phyloP scores from a whole-genome alignment of 345 rosid species.

The Eucalyptus coolabah region DNA sequence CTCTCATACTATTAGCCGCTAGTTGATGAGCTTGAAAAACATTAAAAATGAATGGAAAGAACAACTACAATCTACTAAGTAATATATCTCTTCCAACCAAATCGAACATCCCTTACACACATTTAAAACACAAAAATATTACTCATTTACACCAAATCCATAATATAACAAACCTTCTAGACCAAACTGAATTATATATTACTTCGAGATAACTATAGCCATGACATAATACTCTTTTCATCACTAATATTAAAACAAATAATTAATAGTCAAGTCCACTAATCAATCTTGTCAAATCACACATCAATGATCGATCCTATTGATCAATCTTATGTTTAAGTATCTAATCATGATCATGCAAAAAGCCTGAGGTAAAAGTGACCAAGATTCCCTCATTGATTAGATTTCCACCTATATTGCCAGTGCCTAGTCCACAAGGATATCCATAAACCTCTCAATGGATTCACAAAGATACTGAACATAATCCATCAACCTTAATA shows the following conservation, averaged over 20 bases:
- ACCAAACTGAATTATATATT: background rate
- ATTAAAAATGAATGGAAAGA: background rate
- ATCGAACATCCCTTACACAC: background rate
- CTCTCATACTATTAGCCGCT: background rate
- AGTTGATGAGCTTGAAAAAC: background rate
- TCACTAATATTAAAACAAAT: background rate
- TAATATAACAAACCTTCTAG: background rate
- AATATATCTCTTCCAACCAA: background rate
- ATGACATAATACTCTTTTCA: background rate
- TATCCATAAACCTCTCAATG: background rate
- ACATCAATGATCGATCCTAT: background rate
- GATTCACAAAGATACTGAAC: background rate
- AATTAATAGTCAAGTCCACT: background rate
- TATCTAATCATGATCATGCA: background rate
- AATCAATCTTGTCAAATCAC: background rate
- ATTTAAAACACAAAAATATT: background rate
- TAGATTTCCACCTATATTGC: background rate
- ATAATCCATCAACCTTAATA: background rate
- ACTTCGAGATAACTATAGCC: background rate
- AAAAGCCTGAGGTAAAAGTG: background rate
- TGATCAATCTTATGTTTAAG: background rate
- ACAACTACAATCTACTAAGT: background rate
- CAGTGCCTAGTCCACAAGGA: accelerated
- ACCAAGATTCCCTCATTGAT: background rate
- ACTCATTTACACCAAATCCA: background rate